Evolutionary conservation across 1,284 basidiomycete species (phyloP).

Genomic region (Polyporus tsugae): DNA sequence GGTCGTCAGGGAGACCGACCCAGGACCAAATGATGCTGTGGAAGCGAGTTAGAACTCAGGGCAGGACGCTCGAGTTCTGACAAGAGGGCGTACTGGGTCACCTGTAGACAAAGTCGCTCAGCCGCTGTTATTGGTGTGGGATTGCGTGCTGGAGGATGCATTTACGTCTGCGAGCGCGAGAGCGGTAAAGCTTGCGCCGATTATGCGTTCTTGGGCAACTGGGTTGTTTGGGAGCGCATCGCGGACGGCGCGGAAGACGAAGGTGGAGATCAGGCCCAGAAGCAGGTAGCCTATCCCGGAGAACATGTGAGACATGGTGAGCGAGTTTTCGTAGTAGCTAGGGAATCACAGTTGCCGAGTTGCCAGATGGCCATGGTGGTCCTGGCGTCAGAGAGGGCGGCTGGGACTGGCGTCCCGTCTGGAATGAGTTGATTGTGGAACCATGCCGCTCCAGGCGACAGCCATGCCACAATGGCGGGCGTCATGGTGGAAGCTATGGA

Average conservation of each 20-base stretch:
- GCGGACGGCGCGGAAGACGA: constrained; percentile 75
- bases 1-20: constrained; percentile 62
- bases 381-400: constrained; percentile 52
- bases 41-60: not conserved
- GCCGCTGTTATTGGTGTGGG: not conserved
- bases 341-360: constrained; percentile 68
- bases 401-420: constrained; percentile 43
- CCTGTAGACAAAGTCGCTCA: constrained; percentile 39
- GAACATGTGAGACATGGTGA: constrained; percentile 9
- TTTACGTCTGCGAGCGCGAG: constrained; percentile 79
- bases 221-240: constrained; percentile 68
- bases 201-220: constrained; percentile 72
- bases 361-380: constrained; percentile 78
- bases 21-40: constrained; percentile 65
- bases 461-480: constrained; percentile 66
- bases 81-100: constrained; percentile 59
- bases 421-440: constrained; percentile 78
- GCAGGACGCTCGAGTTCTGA: not conserved
- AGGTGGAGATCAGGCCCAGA: constrained; percentile 68
- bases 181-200: constrained; percentile 69
- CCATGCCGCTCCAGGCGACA: constrained; percentile 72
- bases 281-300: constrained; percentile 67
- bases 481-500: constrained; percentile 62
- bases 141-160: constrained; percentile 21
- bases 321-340: not conserved